A percentile compares a stretch with the other conserved stretches of the same genome.
phyloP scores from a whole-genome alignment of 768 basidiomycete genomes.

The Lyophyllum atratum region DNA sequence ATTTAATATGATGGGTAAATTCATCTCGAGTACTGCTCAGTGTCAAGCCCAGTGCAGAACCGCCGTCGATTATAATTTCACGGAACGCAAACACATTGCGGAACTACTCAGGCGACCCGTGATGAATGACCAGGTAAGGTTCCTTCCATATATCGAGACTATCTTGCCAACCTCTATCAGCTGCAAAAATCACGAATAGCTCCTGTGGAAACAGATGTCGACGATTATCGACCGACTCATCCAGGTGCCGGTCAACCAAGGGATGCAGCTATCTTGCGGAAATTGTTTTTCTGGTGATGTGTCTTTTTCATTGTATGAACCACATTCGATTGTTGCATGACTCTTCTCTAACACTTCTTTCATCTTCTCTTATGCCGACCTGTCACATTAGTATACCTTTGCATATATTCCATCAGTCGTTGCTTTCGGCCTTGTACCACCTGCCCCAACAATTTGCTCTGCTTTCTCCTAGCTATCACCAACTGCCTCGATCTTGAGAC shows the following conservation, averaged over 20 bases:
- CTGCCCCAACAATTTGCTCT: no score
- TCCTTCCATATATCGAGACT: neutral
- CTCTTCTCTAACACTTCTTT: no score
- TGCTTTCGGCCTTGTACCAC: no score
- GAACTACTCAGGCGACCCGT: slow-evolving; percentile 59
- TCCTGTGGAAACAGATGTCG: slow-evolving; percentile 47
- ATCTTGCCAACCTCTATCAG: slow-evolving; percentile 32
- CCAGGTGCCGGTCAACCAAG: slow-evolving; percentile 27
- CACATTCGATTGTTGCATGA: no score
- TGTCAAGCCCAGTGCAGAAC: slow-evolving; percentile 77
- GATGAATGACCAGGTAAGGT: slow-evolving; percentile 72
- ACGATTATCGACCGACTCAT: slow-evolving; percentile 35
- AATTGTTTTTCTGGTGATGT: slow-evolving; percentile 47
- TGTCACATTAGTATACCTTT: no score
- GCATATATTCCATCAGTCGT: no score
- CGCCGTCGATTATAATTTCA: slow-evolving; percentile 60
- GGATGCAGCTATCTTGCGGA: slow-evolving; percentile 51
- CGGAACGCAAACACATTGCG: slow-evolving; percentile 53
- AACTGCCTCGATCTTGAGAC: no score
- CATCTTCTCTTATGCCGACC: no score
- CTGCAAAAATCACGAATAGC: slow-evolving; percentile 69
- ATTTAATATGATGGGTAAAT: slow-evolving; percentile 89
- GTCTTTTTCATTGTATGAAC: slow-evolving; percentile 4
- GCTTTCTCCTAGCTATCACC: no score
- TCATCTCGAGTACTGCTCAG: slow-evolving; percentile 74